These are phyloP conservation scores for Hevea brasiliensis DNA, from an alignment of 345 rosid genomes.

Conservation along the genomic window DNA sequence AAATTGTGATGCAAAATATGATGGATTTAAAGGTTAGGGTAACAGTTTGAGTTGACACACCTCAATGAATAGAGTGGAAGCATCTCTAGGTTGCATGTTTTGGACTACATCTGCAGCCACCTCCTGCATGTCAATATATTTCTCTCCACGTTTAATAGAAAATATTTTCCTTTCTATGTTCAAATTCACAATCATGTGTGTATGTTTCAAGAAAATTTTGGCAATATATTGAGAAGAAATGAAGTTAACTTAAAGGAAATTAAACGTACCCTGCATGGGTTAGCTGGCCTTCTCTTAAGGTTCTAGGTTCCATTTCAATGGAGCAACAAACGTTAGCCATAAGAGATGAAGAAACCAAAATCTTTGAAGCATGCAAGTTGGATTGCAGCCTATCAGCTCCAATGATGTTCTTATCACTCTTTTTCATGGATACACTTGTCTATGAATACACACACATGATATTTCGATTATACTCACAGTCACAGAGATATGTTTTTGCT, in stretches of 20 bases:
- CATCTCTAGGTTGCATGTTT: slow-evolving; percentile 36
- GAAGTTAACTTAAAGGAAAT: too few species aligned
- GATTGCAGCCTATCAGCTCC: slow-evolving; percentile 16
- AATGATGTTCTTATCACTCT: not conserved
- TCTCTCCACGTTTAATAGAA: too few species aligned
- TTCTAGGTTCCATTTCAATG: slow-evolving; percentile 51
- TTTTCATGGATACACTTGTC: not conserved
- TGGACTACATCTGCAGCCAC: slow-evolving; percentile 43
- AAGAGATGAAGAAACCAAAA: not conserved
- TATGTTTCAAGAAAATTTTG: not conserved
- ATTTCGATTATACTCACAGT: not conserved
- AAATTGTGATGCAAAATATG: too few species aligned
- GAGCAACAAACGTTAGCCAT: slow-evolving; percentile 44
- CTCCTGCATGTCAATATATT: slow-evolving; percentile 29
- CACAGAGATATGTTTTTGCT: not conserved
- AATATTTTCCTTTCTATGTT: too few species aligned
- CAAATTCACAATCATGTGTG: too few species aligned
- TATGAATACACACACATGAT: too few species aligned
- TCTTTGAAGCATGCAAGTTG: not conserved
- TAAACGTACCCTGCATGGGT: slow-evolving; percentile 37
- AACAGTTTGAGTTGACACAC: too few species aligned
- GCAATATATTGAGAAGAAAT: too few species aligned
- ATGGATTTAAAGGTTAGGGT: too few species aligned
- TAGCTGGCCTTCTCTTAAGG: slow-evolving; percentile 42
- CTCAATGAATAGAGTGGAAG: slow-evolving; percentile 22